These are phyloP conservation scores for Stagonosporopsis rhizophila DNA, from an alignment of 2,329 filamentous ascomycete species.

Conservation along the genomic window DNA sequence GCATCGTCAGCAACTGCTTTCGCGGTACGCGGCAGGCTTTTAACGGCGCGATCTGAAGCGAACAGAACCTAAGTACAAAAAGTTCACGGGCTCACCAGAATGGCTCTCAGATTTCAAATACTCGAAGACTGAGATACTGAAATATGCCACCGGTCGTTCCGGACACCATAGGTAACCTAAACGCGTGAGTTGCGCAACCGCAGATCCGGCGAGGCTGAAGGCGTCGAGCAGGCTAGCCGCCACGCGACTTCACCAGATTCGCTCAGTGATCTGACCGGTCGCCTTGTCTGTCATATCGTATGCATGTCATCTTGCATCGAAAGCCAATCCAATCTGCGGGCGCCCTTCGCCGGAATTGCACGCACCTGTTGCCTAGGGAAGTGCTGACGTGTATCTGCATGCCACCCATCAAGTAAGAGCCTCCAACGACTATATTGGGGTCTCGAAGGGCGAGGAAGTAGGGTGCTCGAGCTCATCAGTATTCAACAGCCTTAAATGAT, in stretches of 20 bases:
- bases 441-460: neutral
- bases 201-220: conserved; percentile 21
- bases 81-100: neutral
- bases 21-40: neutral
- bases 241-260: conserved; percentile 12
- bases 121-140: neutral
- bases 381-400: conserved; percentile 17
- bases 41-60: neutral
- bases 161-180: conserved; percentile 2
- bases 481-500: neutral
- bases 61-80: neutral
- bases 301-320: conserved; percentile 3
- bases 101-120: neutral
- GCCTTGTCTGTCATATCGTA: conserved; percentile 8
- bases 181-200: conserved; percentile 15
- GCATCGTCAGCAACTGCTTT: neutral
- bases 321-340: conserved; percentile 15
- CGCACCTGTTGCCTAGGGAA: conserved; percentile 3
- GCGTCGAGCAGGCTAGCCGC: conserved; percentile 23
- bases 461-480: neutral
- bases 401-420: neutral
- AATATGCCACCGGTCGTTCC: neutral
- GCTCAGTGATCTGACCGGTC: conserved; percentile 23
- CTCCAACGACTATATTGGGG: neutral
- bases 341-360: neutral